phyloP scores from a whole-genome alignment of 805 yeast genomes.

The Zygosaccharomyces kombuchaensis region DNA sequence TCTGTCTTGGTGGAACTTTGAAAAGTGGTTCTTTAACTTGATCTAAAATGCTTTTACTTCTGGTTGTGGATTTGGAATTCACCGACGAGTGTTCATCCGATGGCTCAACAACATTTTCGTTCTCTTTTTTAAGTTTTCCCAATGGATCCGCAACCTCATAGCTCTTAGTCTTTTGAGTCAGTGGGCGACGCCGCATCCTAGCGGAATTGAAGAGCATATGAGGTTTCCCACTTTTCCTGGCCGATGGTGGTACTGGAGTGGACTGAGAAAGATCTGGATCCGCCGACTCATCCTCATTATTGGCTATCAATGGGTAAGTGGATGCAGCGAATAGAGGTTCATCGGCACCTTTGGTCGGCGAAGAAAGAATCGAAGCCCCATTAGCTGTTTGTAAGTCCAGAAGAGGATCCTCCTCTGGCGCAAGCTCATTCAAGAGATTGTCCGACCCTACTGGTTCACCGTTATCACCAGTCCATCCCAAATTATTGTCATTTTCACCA shows the following conservation, averaged over 20 bases:
- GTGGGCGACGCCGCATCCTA: conserved; percentile 40
- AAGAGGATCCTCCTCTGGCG: conserved; percentile 36
- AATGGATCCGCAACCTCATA: conserved; percentile 26
- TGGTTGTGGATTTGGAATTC: conserved; percentile 1
- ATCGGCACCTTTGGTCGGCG: conserved; percentile 24
- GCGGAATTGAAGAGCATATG: conserved; percentile 46
- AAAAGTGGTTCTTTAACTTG: conserved; percentile 28
- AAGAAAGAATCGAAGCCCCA: conserved; percentile 15
- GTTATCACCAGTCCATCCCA: conserved; percentile 7
- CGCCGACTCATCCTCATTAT: conserved; percentile 16
- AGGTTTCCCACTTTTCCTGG: conserved; percentile 38
- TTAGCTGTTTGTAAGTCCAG: conserved; percentile 40
- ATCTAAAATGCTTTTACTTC: conserved; percentile 15
- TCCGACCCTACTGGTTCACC: conserved; percentile 21
- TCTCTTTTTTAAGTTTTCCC: conserved; percentile 32
- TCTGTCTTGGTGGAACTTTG: conserved; percentile 20
- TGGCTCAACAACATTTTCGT: conserved; percentile 31
- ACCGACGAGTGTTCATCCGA: conserved; percentile 21
- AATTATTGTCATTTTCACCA: neutral
- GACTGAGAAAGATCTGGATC: conserved; percentile 5
- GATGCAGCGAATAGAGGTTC: conserved; percentile 36
- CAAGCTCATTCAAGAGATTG: conserved; percentile 25
- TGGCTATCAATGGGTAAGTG: conserved; percentile 18
- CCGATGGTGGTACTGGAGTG: conserved; percentile 29
- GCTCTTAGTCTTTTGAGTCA: neutral